phyloP scores from a whole-genome alignment of 1,284 basidiomycete species.

The Ustilago lituana region DNA sequence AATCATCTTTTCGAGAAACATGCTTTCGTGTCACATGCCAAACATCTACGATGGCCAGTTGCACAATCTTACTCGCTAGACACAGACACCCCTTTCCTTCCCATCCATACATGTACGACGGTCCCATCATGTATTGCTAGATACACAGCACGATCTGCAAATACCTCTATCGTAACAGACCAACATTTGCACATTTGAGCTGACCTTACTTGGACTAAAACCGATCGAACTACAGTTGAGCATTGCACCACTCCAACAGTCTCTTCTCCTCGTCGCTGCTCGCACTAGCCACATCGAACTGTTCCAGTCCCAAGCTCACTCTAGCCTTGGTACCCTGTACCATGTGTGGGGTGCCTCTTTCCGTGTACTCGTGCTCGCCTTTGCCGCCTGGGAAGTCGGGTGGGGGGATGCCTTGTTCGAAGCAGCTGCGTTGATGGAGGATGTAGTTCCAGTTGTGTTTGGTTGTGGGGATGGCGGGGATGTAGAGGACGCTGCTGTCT shows the following conservation, averaged over 20 bases:
- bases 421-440: constrained; percentile 73
- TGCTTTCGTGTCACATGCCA: constrained; percentile 78
- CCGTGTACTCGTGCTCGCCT: constrained; percentile 74
- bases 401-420: constrained; percentile 73
- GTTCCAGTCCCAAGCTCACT: constrained; percentile 22
- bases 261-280: constrained; percentile 6
- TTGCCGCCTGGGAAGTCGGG: constrained; percentile 81
- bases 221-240: constrained; percentile 13
- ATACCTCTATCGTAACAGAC: no score
- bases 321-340: constrained; percentile 12
- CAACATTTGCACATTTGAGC: no score
- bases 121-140: no score
- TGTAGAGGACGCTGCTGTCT: constrained; percentile 81
- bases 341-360: constrained; percentile 69
- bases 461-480: constrained; percentile 79
- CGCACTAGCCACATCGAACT: constrained; percentile 7
- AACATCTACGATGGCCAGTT: constrained; percentile 68
- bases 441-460: constrained; percentile 75
- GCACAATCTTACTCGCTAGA: constrained; percentile 30
- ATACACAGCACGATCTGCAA: no score
- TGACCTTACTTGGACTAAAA: no score
- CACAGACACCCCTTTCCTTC: neutral
- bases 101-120: constrained; percentile 5
- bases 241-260: constrained; percentile 44
- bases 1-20: constrained; percentile 80